Conservation (phyloP, 129 eudicot species). For the Flaveria brownii region DNA sequence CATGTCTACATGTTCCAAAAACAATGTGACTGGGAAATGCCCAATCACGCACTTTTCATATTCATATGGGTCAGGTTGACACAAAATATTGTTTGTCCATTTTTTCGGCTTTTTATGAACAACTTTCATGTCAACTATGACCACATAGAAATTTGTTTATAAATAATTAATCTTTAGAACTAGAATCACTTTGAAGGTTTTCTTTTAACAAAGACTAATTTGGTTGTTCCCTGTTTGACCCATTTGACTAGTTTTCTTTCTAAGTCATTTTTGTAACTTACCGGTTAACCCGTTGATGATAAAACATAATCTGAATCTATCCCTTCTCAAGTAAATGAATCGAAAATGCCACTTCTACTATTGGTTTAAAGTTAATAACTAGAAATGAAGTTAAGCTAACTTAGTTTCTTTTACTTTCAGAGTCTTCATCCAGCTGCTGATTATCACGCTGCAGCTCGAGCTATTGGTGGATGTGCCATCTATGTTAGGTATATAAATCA, state of each 20-base stretch:
- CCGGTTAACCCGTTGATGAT: background rate
- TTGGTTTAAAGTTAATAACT: too few species aligned
- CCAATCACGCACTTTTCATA: background rate
- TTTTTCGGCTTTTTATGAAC: background rate
- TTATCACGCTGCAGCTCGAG: slow-evolving; percentile 92
- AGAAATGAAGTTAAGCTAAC: background rate
- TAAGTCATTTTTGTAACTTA: background rate
- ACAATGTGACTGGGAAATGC: background rate
- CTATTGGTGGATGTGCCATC: slow-evolving; percentile 91
- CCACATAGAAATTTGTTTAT: background rate
- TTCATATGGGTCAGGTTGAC: background rate
- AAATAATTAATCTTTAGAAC: background rate
- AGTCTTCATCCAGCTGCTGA: slow-evolving; percentile 93
- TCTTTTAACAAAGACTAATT: background rate
- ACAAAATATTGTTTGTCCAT: background rate
- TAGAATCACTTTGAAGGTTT: background rate
- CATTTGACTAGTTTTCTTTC: background rate
- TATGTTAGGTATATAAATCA: slow-evolving; percentile 65
- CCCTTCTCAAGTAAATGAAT: background rate
- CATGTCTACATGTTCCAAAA: background rate
- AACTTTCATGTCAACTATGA: background rate
- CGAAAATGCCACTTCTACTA: background rate
- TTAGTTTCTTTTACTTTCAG: slow-evolving; percentile 43
- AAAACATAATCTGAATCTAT: background rate
- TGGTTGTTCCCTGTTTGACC: background rate